These are phyloP conservation scores for Teunomyces kruisii DNA, from an alignment of 805 yeast species.

Conservation along the genomic window DNA sequence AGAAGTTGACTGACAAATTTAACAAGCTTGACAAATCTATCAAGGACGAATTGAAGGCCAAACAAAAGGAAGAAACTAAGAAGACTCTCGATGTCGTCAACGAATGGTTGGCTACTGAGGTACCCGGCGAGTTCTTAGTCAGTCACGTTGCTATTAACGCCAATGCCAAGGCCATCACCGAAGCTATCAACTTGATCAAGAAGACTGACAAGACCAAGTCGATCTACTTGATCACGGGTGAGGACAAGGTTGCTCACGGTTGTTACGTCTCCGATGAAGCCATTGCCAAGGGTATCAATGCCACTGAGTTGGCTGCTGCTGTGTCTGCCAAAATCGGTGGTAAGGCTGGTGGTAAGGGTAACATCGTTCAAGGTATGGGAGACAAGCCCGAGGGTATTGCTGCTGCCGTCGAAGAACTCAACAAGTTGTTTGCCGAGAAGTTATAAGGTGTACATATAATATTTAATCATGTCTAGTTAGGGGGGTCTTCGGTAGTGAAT, in stretches of 20 bases:
- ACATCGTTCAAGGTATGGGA: constrained; percentile 96
- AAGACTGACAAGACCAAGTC: constrained; percentile 72
- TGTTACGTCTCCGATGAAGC: constrained; percentile 80
- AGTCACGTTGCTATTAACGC: constrained; percentile 68
- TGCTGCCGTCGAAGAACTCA: constrained; percentile 72
- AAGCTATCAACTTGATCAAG: constrained; percentile 83
- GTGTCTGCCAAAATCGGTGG: constrained; percentile 86
- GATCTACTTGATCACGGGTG: constrained; percentile 77
- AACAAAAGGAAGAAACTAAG: constrained; percentile 86
- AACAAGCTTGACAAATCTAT: constrained; percentile 77
- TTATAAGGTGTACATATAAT: constrained; percentile 27
- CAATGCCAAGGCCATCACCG: constrained; percentile 92
- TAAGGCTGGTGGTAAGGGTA: constrained; percentile 98
- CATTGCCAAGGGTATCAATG: constrained; percentile 66
- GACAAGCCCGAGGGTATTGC: constrained; percentile 68
- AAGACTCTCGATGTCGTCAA: constrained; percentile 76
- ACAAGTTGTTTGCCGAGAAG: constrained; percentile 59
- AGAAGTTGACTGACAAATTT: constrained; percentile 70
- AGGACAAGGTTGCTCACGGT: constrained; percentile 89
- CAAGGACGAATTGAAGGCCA: constrained; percentile 83
- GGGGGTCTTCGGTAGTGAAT: constrained; percentile 25
- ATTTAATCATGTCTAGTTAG: neutral
- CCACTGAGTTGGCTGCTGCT: constrained; percentile 68
- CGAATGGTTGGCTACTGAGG: constrained; percentile 55
- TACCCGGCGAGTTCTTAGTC: constrained; percentile 59